Conservation (phyloP, 495 filamentous ascomycete species). For the Tuber magnatum region DNA sequence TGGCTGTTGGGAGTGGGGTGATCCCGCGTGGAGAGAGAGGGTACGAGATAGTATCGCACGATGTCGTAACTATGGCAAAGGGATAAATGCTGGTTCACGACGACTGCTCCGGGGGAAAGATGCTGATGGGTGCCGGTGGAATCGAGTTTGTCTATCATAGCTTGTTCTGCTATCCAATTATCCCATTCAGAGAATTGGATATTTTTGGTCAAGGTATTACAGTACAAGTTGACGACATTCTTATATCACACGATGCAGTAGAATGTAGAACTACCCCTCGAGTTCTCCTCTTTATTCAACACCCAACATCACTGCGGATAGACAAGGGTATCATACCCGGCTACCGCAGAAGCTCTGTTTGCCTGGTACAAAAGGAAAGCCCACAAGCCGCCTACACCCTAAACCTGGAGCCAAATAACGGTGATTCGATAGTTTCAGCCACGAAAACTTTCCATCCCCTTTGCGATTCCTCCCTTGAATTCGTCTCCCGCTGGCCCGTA, state of each 20-base stretch:
- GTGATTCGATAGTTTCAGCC: neutral
- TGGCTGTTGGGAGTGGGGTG: neutral
- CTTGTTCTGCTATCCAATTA: neutral
- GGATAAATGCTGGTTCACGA: neutral
- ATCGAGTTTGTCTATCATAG: neutral
- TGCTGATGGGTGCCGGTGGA: neutral
- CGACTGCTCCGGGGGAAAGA: neutral
- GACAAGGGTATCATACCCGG: neutral
- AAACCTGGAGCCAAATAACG: neutral
- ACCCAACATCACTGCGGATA: neutral
- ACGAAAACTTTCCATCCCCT: neutral
- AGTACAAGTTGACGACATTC: neutral
- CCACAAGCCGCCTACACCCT: neutral
- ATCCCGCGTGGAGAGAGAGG: neutral
- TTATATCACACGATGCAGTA: neutral
- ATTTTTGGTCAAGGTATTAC: neutral
- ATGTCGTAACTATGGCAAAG: neutral
- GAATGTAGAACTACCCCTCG: neutral
- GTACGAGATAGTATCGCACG: neutral
- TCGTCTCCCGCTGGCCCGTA: neutral
- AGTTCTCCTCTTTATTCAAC: neutral
- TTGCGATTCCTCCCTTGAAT: neutral
- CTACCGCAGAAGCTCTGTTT: neutral
- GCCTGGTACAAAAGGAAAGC: neutral
- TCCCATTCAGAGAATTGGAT: neutral